Conservation (phyloP, 306 rosid species). For the Rosa multiflora region DNA sequence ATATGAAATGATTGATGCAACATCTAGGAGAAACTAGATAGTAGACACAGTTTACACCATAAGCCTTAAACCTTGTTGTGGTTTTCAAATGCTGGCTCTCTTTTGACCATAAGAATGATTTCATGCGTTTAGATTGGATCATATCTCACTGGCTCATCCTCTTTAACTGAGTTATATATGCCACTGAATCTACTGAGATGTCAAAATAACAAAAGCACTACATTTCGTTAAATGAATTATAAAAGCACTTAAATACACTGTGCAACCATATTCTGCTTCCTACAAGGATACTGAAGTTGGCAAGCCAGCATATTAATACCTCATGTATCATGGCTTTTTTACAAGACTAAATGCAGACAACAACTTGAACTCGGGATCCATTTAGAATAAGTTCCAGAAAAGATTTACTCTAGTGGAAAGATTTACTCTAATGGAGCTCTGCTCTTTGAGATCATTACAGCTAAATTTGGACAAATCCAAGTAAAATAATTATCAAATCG, state of each 20-base stretch:
- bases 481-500: neutral
- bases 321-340: neutral
- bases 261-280: neutral
- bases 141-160: neutral
- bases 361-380: neutral
- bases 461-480: neutral
- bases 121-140: neutral
- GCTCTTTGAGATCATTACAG: constrained; percentile 3
- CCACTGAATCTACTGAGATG: neutral
- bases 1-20: neutral
- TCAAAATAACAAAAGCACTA: neutral
- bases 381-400: neutral
- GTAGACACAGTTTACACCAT: neutral
- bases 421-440: neutral
- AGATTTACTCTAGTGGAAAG: neutral
- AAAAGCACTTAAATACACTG: neutral
- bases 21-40: neutral
- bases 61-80: too few species aligned
- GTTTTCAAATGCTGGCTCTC: too few species aligned
- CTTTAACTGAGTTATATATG: neutral
- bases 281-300: neutral
- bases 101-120: too few species aligned
- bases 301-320: neutral
- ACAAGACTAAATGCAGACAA: neutral
- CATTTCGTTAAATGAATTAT: neutral